Evolutionary conservation across 2,329 filamentous ascomycete genomes (phyloP).

Genomic region (Colletotrichum sp.): DNA sequence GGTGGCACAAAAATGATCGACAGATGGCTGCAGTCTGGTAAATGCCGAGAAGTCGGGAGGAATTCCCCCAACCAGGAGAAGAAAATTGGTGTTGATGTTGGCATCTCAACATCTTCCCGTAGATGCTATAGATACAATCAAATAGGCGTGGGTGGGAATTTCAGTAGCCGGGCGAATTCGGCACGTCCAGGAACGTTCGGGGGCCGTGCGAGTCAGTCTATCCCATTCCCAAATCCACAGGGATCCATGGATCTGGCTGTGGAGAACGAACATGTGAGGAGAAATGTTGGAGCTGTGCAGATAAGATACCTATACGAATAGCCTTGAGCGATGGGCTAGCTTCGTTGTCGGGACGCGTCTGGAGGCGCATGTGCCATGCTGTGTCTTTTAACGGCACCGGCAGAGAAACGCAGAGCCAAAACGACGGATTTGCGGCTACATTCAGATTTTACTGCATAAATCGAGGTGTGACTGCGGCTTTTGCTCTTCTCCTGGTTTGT

Average conservation of each 20-base stretch:
- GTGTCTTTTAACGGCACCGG: background rate
- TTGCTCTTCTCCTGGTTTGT: background rate
- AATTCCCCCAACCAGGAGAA: background rate
- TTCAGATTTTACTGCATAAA: background rate
- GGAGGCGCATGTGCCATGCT: background rate
- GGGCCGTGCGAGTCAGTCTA: conserved; percentile 4
- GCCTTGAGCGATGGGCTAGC: background rate
- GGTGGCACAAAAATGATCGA: conserved; percentile 11
- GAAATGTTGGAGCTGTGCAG: background rate
- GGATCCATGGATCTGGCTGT: background rate
- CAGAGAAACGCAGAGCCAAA: background rate
- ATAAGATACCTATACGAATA: too few species aligned
- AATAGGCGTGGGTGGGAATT: background rate
- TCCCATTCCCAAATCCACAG: background rate
- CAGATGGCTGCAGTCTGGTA: background rate
- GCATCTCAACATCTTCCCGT: too few species aligned
- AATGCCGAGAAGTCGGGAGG: background rate
- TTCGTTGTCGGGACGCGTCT: background rate
- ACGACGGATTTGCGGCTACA: background rate
- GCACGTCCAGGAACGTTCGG: background rate
- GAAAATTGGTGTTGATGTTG: background rate
- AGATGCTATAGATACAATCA: background rate
- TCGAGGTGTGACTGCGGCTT: background rate
- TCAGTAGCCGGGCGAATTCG: background rate
- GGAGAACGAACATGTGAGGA: background rate